Base-by-base conservation (phyloP, 306 rosid species). In the Glycine tomentella region DNA sequence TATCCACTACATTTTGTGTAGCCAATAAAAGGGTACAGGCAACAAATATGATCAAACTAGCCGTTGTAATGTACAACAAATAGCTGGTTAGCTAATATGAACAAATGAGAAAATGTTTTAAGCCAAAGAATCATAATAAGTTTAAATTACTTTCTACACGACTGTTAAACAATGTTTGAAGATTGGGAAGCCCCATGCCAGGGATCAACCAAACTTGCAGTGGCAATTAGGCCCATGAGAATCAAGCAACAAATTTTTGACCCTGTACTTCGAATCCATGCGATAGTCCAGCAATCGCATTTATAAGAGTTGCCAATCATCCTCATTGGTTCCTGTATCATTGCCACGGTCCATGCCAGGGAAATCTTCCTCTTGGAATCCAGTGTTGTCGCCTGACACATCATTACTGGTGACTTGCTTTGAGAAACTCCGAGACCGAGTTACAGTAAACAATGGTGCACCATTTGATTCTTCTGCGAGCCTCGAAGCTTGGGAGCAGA, bases 271-370 rank as follows among this genome's bases (percentile, higher is more conserved):
- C 13, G 51, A 75, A 67, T 66, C 80, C 79, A 71, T 58, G 57
- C 3, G 10, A 55, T 52, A 3, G 14, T 10, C 45, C 59, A 10
- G 17, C 16, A 74, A 75, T 69, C 9, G 15, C 17, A 75, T 69
- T 91, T 85, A 94, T 52, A 94, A 87, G 78, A 94, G 86, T 79
- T 94, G 98, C 98, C 98, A 94, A 48, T 92, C 98, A 72, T 92
- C 96, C 83, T 92, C 97, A 44, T 87, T 66, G 34, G 88, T 75
- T 49, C 85, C 90, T n/a, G 82, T 80, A 34, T 87, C 87, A 71
- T 76, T 85, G 69, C 50, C 67, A 31, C 81, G 42, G 78, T 70
- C 85, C 9, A 52, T 74, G 20, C 58, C 86, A 9, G 72, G 77
- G n/a, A 87, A 78, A 69, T 84, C 93, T 68, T 81, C 88, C 0